Percentiles rank a stretch among this genome's conserved stretches.
These are phyloP conservation scores for Gaultheria prostrata DNA, from an alignment of 148 eudicot genomes.

Conservation along the genomic window DNA sequence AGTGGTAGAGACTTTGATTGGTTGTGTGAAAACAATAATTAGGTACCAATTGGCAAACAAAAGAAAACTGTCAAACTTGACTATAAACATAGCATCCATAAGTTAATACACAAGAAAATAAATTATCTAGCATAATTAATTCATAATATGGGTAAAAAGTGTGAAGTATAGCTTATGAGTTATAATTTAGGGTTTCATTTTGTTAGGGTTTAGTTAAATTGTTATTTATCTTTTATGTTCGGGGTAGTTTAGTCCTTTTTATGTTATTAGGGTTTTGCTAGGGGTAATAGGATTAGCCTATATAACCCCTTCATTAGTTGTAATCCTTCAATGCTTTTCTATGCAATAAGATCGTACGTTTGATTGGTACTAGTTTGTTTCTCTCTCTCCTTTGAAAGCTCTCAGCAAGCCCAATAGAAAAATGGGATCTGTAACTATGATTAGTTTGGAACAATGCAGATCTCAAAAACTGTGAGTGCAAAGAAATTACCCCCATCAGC, in stretches of 20 bases:
- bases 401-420: not conserved
- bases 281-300: too few relatives aligned
- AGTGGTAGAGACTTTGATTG: not conserved
- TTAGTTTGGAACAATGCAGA: not conserved
- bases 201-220: too few relatives aligned
- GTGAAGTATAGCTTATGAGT: too few relatives aligned
- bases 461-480: not conserved
- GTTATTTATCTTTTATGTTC: too few relatives aligned
- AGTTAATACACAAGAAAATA: not conserved
- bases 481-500: constrained; percentile 83
- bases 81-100: not conserved
- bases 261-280: too few relatives aligned
- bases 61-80: not conserved
- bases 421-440: not conserved
- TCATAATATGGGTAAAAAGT: not conserved
- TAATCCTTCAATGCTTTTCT: too few relatives aligned
- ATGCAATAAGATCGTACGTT: too few relatives aligned
- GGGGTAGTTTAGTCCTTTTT: too few relatives aligned
- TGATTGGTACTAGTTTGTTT: too few relatives aligned
- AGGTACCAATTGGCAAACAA: not conserved
- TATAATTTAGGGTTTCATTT: too few relatives aligned
- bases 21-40: not conserved
- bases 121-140: not conserved
- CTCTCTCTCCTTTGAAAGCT: too few relatives aligned
- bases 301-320: too few relatives aligned